These are phyloP conservation scores for Tubosaeta sp. DNA, from an alignment of 768 basidiomycete species.

Conservation along the genomic window DNA sequence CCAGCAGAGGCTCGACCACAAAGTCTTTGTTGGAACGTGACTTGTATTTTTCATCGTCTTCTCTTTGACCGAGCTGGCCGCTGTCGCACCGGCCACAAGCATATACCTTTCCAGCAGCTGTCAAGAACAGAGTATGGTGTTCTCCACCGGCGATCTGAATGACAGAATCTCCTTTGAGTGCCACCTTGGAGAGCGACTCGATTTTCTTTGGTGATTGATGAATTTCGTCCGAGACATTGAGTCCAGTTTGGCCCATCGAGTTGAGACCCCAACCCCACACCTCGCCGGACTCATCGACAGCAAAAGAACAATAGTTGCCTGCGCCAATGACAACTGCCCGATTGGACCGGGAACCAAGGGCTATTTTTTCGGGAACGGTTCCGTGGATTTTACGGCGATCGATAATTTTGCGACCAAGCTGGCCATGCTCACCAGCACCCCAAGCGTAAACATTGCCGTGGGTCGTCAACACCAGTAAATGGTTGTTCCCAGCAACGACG, in stretches of 20 bases:
- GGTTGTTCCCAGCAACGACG: constrained; percentile 82
- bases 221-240: constrained; percentile 48
- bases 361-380: constrained; percentile 82
- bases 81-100: constrained; percentile 83
- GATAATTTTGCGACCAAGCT: constrained; percentile 86
- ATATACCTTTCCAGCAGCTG: constrained; percentile 77
- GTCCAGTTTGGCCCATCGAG: constrained; percentile 79
- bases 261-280: constrained; percentile 98
- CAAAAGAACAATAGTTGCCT: constrained; percentile 86
- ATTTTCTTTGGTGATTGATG: constrained; percentile 62
- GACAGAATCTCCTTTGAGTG: constrained; percentile 57
- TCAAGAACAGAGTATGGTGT: constrained; percentile 89
- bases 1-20: constrained; percentile 58
- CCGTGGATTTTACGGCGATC: constrained; percentile 87
- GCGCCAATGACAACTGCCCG: constrained; percentile 71
- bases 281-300: constrained; percentile 75
- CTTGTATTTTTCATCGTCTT: constrained; percentile 65
- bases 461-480: constrained; percentile 83
- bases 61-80: constrained; percentile 72
- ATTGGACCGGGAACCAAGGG: constrained; percentile 62
- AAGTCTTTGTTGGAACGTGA: constrained; percentile 54
- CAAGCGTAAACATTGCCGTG: constrained; percentile 85
- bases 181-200: constrained; percentile 55
- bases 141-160: constrained; percentile 78
- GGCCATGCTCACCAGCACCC: constrained; percentile 88